Evolutionary conservation across 164 flowering plant genomes (phyloP).

Genomic region (Platanus orientalis): DNA sequence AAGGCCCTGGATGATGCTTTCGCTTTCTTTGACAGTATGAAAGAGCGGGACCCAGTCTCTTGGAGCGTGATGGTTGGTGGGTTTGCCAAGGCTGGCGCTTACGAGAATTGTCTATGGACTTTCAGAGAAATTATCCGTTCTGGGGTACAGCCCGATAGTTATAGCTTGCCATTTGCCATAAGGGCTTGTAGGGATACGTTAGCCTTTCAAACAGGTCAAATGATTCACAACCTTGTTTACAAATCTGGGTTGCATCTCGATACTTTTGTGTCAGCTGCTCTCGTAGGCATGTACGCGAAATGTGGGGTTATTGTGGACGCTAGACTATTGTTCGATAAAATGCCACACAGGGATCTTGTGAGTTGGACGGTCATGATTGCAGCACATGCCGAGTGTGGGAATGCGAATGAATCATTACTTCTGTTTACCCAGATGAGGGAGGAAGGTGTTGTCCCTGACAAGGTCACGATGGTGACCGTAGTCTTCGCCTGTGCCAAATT

Average conservation of each 20-base stretch:
- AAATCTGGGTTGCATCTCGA: constrained; percentile 15
- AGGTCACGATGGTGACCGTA: not conserved
- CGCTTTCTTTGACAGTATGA: no score
- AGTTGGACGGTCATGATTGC: not conserved
- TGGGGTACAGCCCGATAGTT: no score
- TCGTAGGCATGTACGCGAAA: constrained; percentile 44
- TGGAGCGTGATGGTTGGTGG: no score
- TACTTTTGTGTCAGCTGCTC: constrained; percentile 17
- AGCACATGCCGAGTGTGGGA: not conserved
- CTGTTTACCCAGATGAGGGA: not conserved
- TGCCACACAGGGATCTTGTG: not conserved
- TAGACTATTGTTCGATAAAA: constrained; percentile 11
- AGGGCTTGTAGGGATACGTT: no score
- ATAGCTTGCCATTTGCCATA: no score
- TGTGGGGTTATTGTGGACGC: constrained; percentile 36
- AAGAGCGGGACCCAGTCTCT: no score
- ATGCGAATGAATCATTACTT: not conserved
- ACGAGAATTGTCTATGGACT: no score
- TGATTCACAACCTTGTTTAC: constrained; percentile 13
- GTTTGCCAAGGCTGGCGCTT: no score
- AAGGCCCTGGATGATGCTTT: no score
- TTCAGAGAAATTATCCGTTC: no score
- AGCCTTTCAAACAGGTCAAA: constrained; percentile 10
- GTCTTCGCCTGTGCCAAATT: not conserved
- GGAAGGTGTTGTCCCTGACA: not conserved